A percentile compares a stretch with the other conserved stretches of the same genome.
phyloP scores from a whole-genome alignment of 192 early-diverging fungal species.

The Cladochytrium replicatum region DNA sequence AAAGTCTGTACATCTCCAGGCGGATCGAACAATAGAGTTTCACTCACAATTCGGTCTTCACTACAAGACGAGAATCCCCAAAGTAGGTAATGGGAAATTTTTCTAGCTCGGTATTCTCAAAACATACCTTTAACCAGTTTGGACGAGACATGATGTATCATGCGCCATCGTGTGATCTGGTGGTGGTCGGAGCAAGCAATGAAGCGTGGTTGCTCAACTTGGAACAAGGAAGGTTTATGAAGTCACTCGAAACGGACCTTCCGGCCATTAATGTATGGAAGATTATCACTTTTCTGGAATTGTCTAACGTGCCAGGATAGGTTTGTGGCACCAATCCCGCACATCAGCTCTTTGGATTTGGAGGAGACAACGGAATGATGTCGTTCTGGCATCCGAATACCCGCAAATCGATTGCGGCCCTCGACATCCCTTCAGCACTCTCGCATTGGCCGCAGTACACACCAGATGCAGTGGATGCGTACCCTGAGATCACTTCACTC shows the following conservation, averaged over 20 bases:
- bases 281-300: too few species aligned
- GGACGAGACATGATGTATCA: conserved; percentile 88
- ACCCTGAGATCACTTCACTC: conserved; percentile 62
- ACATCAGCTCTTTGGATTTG: conserved; percentile 86
- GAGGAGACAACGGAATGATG: conserved; percentile 72
- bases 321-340: conserved; percentile 77
- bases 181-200: conserved; percentile 63
- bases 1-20: conserved; percentile 83
- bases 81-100: conserved; percentile 24
- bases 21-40: conserved; percentile 83
- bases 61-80: conserved; percentile 86
- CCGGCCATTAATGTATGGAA: conserved; percentile 35
- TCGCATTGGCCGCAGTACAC: conserved; percentile 16
- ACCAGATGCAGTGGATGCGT: conserved; percentile 22
- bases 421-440: conserved; percentile 46
- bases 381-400: conserved; percentile 90
- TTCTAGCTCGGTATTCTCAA: conserved; percentile 6
- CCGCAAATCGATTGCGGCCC: conserved; percentile 52
- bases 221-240: conserved; percentile 86
- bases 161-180: conserved; percentile 81
- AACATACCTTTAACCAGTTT: conserved; percentile 41
- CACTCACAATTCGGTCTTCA: conserved; percentile 94
- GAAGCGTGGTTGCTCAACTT: conserved; percentile 90
- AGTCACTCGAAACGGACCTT: conserved; percentile 61
- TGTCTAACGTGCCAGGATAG: too few species aligned